Percentiles rank a stretch among this genome's conserved stretches.
Evolutionary conservation across 1,139 yeast genomes (phyloP).

Genomic region (Komagataea norvegica): DNA sequence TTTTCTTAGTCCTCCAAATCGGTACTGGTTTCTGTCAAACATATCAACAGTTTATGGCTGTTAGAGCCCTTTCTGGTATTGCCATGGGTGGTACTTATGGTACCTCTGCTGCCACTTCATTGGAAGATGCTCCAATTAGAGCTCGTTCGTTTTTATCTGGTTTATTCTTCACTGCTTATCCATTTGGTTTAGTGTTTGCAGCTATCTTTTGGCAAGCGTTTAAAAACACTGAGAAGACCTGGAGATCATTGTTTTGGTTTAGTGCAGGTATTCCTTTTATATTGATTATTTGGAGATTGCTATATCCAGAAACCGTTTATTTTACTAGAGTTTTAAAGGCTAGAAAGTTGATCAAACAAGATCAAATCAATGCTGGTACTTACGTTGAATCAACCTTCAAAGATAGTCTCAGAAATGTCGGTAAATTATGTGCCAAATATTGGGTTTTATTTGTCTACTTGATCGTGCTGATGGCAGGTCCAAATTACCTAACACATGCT

Average conservation of each 20-base stretch:
- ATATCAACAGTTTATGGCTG: slow-evolving; percentile 44
- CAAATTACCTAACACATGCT: slow-evolving; percentile 52
- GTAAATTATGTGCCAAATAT: slow-evolving; percentile 25
- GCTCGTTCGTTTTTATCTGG: slow-evolving; percentile 41
- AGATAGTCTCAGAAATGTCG: slow-evolving; percentile 10
- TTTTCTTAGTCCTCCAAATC: slow-evolving; percentile 43
- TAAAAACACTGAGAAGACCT: slow-evolving; percentile 31
- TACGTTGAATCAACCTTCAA: slow-evolving; percentile 25
- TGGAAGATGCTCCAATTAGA: slow-evolving; percentile 39
- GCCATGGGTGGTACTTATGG: slow-evolving; percentile 48
- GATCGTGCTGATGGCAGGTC: slow-evolving; percentile 43
- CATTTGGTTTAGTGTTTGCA: slow-evolving; percentile 40
- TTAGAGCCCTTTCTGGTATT: slow-evolving; percentile 43
- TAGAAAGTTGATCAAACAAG: slow-evolving; percentile 32
- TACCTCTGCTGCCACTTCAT: slow-evolving; percentile 39
- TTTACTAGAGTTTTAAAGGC: slow-evolving; percentile 28
- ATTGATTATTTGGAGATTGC: slow-evolving; percentile 37
- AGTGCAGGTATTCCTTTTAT: slow-evolving; percentile 43
- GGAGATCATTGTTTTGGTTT: slow-evolving; percentile 55
- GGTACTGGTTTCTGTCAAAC: slow-evolving; percentile 50
- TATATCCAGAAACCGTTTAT: slow-evolving; percentile 30
- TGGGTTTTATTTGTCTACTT: slow-evolving; percentile 45
- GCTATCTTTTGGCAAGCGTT: slow-evolving; percentile 40
- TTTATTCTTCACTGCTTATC: slow-evolving; percentile 39
- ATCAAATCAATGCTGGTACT: slow-evolving; percentile 19